Percentiles rank a stretch among this genome's conserved stretches.
These are phyloP conservation scores for Trichoderma pleuroti DNA, from an alignment of 2,329 filamentous ascomycete genomes.

Conservation along the genomic window DNA sequence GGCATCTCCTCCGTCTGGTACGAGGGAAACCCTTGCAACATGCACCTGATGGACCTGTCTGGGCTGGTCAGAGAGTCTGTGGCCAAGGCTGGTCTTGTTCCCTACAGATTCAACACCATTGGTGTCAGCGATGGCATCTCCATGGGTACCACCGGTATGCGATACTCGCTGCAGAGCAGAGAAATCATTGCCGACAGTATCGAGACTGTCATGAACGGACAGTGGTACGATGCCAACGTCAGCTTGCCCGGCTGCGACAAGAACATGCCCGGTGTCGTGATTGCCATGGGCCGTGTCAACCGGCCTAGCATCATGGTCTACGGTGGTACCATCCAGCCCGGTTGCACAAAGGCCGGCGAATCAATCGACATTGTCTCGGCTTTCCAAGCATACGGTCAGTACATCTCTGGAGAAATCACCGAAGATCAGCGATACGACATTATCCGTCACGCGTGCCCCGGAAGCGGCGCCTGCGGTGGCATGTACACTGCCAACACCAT, in stretches of 20 bases:
- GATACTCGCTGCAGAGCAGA: constrained; percentile 88
- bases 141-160: constrained; percentile 97
- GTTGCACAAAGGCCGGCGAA: constrained; percentile 72
- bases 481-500: constrained; percentile 97
- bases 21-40: constrained; percentile 97
- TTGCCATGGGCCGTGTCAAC: constrained; percentile 94
- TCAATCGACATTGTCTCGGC: constrained; percentile 92
- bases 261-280: constrained; percentile 94
- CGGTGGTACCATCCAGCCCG: constrained; percentile 88
- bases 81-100: constrained; percentile 70
- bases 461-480: constrained; percentile 67
- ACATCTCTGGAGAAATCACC: constrained; percentile 83
- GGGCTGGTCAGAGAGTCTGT: constrained; percentile 64
- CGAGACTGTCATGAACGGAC: constrained; percentile 97
- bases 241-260: constrained; percentile 98
- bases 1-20: constrained; percentile 99
- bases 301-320: constrained; percentile 96
- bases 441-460: constrained; percentile 77
- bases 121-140: constrained; percentile 97
- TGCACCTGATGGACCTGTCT: constrained; percentile 92
- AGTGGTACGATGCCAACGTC: constrained; percentile 98
- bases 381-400: constrained; percentile 97
- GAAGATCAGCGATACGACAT: constrained; percentile 93
- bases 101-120: constrained; percentile 98
- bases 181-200: constrained; percentile 98